Base-by-base conservation (phyloP, 176 grass and related monocot species). In the Lolium perenne region DNA sequence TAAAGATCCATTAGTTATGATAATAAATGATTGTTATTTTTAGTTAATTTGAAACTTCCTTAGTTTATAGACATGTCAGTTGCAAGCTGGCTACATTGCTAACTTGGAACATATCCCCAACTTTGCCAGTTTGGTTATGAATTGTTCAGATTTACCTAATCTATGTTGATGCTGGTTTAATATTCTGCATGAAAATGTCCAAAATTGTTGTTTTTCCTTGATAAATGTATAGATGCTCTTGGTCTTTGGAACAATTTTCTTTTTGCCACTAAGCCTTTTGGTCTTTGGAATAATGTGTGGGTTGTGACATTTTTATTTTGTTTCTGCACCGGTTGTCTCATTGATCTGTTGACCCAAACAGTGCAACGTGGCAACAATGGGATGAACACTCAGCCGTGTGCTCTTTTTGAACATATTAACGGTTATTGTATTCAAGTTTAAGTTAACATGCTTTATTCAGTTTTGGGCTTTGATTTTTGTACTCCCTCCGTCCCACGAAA, bases 361-460 rank as follows among this genome's bases (percentile, higher is more conserved):
- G 23, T 76, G 15, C 22, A 76, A 50, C 26, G 54, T 16, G 8
- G 7, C 25, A 9, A 54, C 32, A 76, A 18, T 0, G 23, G 18
- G 49, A 51, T 32, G 71, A 25, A 74, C 13, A 45, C 70, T 49
- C 25, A 11, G 1, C 21, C 12, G 25, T 74, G n/a, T 48, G n/a
- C 67, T 46, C 10, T 13, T 69, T 43, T 46, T 46, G 8, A 67
- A 22, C 11, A 14, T 3, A 23, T 47, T n/a, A 71, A 18, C 54
- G 32, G 83, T 64, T 53, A 65, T 25, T 20, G 18, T 38, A 53
- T 6, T 10, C 38, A 66, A 43, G 43, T 74, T 80, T 74, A 20
- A 55, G 41, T 74, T 54, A 64, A 10, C 47, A 75, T 57, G 71
- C 4, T 81, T 74, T 64, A 64, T 81, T 43, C 16, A 59, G 41